phyloP scores from a whole-genome alignment of 257 asterid species.

The Henckelia pumila region DNA sequence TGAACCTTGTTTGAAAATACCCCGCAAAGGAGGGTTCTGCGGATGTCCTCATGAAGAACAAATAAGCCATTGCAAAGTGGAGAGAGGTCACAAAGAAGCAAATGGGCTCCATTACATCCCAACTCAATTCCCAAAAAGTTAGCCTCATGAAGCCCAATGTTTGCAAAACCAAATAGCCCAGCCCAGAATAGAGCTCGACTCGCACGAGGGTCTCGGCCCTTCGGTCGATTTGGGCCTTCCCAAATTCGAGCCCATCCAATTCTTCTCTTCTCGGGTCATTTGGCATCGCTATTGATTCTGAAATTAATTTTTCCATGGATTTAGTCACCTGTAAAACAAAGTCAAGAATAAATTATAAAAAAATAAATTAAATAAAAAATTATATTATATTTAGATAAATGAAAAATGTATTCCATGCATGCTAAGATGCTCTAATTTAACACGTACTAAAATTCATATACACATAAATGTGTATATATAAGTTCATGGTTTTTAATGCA shows the following conservation, averaged over 20 bases:
- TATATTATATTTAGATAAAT: neutral
- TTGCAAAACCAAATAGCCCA: slow-evolving; percentile 63
- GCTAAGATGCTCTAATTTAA: no score
- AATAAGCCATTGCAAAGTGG: slow-evolving; percentile 70
- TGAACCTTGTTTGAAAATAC: slow-evolving; percentile 43
- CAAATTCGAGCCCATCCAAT: slow-evolving; percentile 44
- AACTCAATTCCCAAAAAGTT: slow-evolving; percentile 83
- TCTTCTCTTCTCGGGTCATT: slow-evolving; percentile 72
- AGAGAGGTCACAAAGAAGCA: slow-evolving; percentile 80
- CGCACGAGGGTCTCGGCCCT: slow-evolving; percentile 58
- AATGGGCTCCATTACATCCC: slow-evolving; percentile 99
- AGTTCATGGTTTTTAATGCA: no score
- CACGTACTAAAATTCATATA: no score
- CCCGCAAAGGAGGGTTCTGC: slow-evolving; percentile 52
- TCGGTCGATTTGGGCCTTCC: slow-evolving; percentile 55
- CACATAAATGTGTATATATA: no score
- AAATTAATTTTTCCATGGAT: slow-evolving; percentile 59
- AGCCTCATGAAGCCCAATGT: slow-evolving; percentile 91
- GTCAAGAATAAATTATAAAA: neutral
- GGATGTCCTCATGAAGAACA: slow-evolving; percentile 45
- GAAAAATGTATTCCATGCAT: no score
- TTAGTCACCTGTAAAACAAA: slow-evolving; percentile 52
- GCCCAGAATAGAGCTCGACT: slow-evolving; percentile 55
- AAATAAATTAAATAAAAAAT: neutral
- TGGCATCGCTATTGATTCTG: slow-evolving; percentile 50